Percentiles rank a stretch among this genome's conserved stretches.
Conservation (phyloP, 257 asterid genomes). For the Capsicum chinense region DNA sequence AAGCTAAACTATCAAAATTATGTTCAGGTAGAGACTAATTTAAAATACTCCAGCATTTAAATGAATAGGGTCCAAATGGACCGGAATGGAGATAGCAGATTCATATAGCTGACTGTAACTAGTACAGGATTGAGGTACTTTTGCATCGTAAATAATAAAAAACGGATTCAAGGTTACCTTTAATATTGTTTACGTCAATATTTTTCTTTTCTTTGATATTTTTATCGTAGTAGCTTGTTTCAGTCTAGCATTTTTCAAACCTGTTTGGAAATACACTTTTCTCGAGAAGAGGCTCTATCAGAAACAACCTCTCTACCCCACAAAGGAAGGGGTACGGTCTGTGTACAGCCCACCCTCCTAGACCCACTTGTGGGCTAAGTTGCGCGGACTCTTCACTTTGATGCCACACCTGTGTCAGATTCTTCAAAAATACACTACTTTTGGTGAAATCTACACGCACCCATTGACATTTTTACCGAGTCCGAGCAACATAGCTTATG, state of each 20-base stretch:
- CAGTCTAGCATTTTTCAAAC: no score
- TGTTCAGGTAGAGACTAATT: neutral
- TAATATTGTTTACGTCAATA: neutral
- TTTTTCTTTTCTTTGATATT: neutral
- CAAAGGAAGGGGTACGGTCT: neutral
- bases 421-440: no score
- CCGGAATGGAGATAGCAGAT: neutral
- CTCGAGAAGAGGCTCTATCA: no score
- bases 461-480: no score
- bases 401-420: no score
- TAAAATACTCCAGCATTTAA: neutral
- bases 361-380: no score
- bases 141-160: neutral
- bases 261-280: no score
- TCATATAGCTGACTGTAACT: neutral
- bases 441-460: no score
- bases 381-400: no score
- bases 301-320: no score
- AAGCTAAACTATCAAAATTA: constrained; percentile 20
- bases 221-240: no score
- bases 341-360: neutral
- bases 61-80: neutral
- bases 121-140: neutral
- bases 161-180: neutral
- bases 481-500: no score